Evolutionary conservation across 495 filamentous ascomycete species (phyloP).

Genomic region (Trichocladium uniseriatum): DNA sequence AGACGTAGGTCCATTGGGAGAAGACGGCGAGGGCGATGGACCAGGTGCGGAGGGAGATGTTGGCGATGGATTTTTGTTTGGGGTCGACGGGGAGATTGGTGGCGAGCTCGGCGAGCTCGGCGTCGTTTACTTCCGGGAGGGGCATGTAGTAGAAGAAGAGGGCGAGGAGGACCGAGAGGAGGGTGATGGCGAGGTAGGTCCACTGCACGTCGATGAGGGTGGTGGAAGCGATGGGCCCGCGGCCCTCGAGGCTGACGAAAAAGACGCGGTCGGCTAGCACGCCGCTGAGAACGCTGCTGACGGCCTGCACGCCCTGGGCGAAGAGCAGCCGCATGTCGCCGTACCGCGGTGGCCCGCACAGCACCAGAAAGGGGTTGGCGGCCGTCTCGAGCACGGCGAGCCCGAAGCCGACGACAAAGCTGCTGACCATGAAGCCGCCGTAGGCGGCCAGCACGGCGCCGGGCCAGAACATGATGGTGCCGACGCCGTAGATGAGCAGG

Average conservation of each 20-base stretch:
- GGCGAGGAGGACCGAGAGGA: slow-evolving; percentile 58
- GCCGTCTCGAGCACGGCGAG: slow-evolving; percentile 64
- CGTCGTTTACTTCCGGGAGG: slow-evolving; percentile 43
- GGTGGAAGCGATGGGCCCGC: slow-evolving; percentile 7
- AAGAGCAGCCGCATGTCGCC: slow-evolving; percentile 53
- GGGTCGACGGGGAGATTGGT: slow-evolving; percentile 34
- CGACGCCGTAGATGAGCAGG: slow-evolving; percentile 52
- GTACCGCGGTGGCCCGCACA: slow-evolving; percentile 48
- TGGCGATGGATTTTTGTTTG: slow-evolving; percentile 26
- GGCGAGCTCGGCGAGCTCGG: slow-evolving; percentile 39
- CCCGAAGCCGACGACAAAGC: slow-evolving; percentile 63
- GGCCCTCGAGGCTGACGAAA: slow-evolving; percentile 34
- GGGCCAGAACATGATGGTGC: slow-evolving; percentile 57
- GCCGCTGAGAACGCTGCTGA: slow-evolving; percentile 56
- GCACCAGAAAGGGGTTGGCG: slow-evolving; percentile 47
- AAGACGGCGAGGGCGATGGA: slow-evolving; percentile 52
- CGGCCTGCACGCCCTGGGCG: slow-evolving; percentile 59
- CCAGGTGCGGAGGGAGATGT: slow-evolving; percentile 32
- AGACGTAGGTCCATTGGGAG: slow-evolving; percentile 67
- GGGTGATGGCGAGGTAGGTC: slow-evolving; percentile 65
- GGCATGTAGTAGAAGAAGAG: slow-evolving; percentile 52
- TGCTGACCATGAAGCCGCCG: slow-evolving; percentile 58
- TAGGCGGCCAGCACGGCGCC: slow-evolving; percentile 55
- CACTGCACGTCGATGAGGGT: slow-evolving; percentile 61
- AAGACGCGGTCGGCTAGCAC: slow-evolving; percentile 60